Evolutionary conservation across 1,284 basidiomycete species (phyloP).

Genomic region (Termitomyces sp.): DNA sequence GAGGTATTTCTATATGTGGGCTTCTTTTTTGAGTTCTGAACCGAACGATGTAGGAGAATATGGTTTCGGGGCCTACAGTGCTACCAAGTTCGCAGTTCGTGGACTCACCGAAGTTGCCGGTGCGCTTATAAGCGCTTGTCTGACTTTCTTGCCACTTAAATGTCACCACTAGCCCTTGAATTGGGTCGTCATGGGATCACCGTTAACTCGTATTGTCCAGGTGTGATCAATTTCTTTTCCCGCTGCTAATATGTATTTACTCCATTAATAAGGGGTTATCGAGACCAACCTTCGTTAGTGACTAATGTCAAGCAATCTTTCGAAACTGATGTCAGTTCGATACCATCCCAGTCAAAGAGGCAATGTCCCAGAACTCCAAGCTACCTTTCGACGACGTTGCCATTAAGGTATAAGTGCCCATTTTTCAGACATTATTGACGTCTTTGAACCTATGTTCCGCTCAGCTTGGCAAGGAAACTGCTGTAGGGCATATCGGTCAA

Average conservation of each 20-base stretch:
- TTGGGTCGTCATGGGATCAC: conserved; percentile 19
- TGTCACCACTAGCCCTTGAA: conserved; percentile 22
- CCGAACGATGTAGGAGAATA: conserved; percentile 9
- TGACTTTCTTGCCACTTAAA: too few species aligned
- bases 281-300: conserved; percentile 15
- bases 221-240: conserved; percentile 1
- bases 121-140: too few species aligned
- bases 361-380: background rate
- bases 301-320: too few species aligned
- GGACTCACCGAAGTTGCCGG: conserved; percentile 23
- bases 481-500: conserved; percentile 13
- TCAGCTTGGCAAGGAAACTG: background rate
- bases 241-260: background rate
- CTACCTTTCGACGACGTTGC: background rate
- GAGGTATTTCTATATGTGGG: conserved; percentile 8
- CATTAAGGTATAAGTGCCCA: background rate
- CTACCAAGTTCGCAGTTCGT: conserved; percentile 28
- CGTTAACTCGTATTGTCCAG: background rate
- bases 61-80: conserved; percentile 19
- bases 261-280: conserved; percentile 6
- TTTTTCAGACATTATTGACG: too few species aligned
- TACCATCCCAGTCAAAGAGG: background rate
- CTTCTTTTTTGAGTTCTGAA: background rate
- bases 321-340: too few species aligned
- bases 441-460: background rate